These are phyloP conservation scores for Bretschneidera sinensis DNA, from an alignment of 345 rosid species.

Conservation along the genomic window DNA sequence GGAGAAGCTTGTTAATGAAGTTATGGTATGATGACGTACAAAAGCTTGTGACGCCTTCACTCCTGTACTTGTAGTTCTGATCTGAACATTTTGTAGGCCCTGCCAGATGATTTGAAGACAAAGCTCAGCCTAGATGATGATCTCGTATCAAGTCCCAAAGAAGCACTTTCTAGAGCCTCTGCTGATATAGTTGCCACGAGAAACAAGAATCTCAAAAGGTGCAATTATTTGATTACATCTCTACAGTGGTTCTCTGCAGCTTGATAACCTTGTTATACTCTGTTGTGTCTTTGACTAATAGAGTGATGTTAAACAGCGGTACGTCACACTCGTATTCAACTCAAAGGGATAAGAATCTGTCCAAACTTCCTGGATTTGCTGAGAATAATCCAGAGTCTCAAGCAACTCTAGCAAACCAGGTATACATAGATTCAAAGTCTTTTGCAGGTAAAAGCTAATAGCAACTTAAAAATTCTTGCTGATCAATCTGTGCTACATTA, in stretches of 20 bases:
- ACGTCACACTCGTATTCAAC: constrained; percentile 89
- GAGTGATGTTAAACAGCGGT: constrained; percentile 45
- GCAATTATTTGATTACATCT: constrained; percentile 16
- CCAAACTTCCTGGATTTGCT: constrained; percentile 42
- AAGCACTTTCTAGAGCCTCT: constrained; percentile 63
- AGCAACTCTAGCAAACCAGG: constrained; percentile 49
- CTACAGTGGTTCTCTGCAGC: not conserved
- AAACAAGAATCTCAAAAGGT: constrained; percentile 70
- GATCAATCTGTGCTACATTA: constrained; percentile 6
- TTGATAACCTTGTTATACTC: not conserved
- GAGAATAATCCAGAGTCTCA: constrained; percentile 46
- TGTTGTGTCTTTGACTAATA: constrained; percentile 9
- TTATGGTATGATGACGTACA: constrained; percentile 55
- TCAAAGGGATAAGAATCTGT: constrained; percentile 61
- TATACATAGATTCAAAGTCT: too few species aligned
- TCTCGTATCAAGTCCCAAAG: constrained; percentile 76
- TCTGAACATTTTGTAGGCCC: constrained; percentile 40
- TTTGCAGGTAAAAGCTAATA: constrained; percentile 12
- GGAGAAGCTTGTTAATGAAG: constrained; percentile 80
- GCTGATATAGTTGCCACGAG: constrained; percentile 66
- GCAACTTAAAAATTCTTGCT: constrained; percentile 6
- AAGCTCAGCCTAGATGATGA: constrained; percentile 90
- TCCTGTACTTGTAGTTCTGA: constrained; percentile 14
- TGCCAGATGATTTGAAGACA: constrained; percentile 77
- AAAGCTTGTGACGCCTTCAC: constrained; percentile 5